phyloP scores from a whole-genome alignment of 768 basidiomycete species.

The Boletellus emodensis region DNA sequence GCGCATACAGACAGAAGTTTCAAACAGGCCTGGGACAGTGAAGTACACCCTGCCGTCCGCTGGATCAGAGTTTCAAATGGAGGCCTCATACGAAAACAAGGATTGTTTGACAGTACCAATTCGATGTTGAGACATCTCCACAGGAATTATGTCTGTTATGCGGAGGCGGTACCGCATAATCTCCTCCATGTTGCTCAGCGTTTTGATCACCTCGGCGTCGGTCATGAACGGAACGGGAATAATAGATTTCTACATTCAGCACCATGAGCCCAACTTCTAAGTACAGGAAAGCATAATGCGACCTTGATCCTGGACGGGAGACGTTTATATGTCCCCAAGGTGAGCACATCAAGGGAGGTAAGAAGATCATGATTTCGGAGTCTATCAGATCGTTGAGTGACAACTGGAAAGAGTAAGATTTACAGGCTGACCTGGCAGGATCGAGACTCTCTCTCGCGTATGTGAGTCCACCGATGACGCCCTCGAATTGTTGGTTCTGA shows the following conservation, averaged over 20 bases:
- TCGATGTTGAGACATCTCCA: slow-evolving; percentile 70
- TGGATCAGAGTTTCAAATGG: slow-evolving; percentile 29
- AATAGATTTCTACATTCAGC: slow-evolving; percentile 55
- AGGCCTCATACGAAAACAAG: slow-evolving; percentile 10
- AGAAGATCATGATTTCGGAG: slow-evolving; percentile 91
- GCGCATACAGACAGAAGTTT: slow-evolving; percentile 67
- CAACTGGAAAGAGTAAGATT: background rate
- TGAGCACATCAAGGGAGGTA: slow-evolving; percentile 86
- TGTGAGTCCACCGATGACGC: slow-evolving; percentile 57
- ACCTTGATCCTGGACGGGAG: slow-evolving; percentile 83
- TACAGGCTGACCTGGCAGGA: slow-evolving; percentile 60
- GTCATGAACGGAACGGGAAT: slow-evolving; percentile 63
- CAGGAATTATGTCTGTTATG: slow-evolving; percentile 73
- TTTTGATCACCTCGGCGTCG: slow-evolving; percentile 61
- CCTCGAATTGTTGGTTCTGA: slow-evolving; percentile 81
- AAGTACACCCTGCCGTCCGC: slow-evolving; percentile 80
- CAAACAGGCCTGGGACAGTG: slow-evolving; percentile 66
- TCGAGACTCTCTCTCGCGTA: slow-evolving; percentile 68
- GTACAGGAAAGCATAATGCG: slow-evolving; percentile 13
- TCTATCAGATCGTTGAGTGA: slow-evolving; percentile 36
- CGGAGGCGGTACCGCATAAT: slow-evolving; percentile 76
- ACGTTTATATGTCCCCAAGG: slow-evolving; percentile 79
- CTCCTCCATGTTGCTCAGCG: slow-evolving; percentile 69
- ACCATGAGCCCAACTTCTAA: slow-evolving; percentile 19
- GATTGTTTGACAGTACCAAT: slow-evolving; percentile 47